Base-by-base conservation (phyloP, 2,329 filamentous ascomycete genomes). In the Neoarthrinium moseri region DNA sequence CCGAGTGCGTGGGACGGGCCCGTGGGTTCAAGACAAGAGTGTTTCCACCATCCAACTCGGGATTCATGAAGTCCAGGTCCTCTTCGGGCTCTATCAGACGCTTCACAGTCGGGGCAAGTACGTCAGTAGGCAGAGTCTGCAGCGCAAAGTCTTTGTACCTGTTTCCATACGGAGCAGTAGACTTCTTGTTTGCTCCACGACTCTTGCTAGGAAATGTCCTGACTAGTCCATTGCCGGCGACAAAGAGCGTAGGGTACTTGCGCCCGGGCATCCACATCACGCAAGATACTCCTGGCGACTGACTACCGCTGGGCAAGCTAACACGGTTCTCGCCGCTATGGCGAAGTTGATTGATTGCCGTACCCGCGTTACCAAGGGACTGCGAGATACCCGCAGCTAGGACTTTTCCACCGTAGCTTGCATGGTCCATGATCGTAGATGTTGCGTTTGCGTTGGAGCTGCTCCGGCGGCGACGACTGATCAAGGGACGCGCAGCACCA, bases 241-340 rank as follows among this genome's bases (percentile, higher is more conserved):
- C 77, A 44, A 80, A 84, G 17, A 92, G 72, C 4, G 75, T 75
- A 46, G 84, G 81, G 26, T 78, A 76, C 48, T 76, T 81, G 55
- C 76, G 81, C 26, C 81, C 78, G 21, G 76, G 78, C 36, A 87
- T 71, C 81, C 87, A 87, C 2, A 75, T 71, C 3, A 87, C 78
- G 56, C 84, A 88, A 4, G 77, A 73, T 6, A 77, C 71, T 2
- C 75, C 75, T 2, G 83, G 80, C 12, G 68, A 68, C 13, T 73
- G 69, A 21, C 65, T 63, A n/a, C 73, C 63, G 37, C 78, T 76
- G 10, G 86, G 87, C 23, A 90, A 71, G 36, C 86, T 80, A 33
- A 91, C 78, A 51, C 89, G 81, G 63, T 89, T 90, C 60, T 90
- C 87, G 10, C 84, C 84, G 0, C 81, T 87, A 56, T 90, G 86